Conservation (phyloP, 768 basidiomycete genomes). For the Rhodosporidiobolus odoratus region DNA sequence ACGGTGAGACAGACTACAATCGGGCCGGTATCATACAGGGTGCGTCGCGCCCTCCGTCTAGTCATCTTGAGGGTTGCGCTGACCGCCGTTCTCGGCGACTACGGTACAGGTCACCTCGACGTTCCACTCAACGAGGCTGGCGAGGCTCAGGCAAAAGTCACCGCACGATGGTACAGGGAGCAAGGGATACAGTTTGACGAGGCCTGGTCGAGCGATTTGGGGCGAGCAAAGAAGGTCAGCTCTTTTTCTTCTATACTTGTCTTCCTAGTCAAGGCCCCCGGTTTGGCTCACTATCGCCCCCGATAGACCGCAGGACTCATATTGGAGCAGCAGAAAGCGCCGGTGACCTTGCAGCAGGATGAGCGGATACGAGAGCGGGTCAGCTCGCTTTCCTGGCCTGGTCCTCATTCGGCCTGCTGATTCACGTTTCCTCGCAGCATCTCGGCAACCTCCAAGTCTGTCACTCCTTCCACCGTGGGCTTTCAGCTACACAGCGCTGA, state of each 20-base stretch:
- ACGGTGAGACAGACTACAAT: constrained; percentile 36
- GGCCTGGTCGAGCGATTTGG: constrained; percentile 27
- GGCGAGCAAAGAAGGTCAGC: constrained; percentile 18
- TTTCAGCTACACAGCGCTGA: neutral
- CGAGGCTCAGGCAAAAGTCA: constrained; percentile 39
- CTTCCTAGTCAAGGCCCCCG: neutral
- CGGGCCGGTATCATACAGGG: constrained; percentile 44
- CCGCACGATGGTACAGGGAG: constrained; percentile 20
- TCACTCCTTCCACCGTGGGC: neutral
- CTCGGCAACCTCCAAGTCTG: constrained; percentile 34
- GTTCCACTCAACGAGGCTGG: constrained; percentile 44
- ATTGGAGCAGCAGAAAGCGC: neutral
- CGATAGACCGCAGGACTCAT: constrained; percentile 28
- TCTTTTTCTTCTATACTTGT: neutral
- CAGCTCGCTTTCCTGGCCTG: neutral
- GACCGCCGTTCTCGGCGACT: too few relatives aligned
- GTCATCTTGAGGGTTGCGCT: too few relatives aligned
- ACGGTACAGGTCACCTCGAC: constrained; percentile 41
- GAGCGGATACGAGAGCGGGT: constrained; percentile 36
- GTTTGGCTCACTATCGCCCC: neutral
- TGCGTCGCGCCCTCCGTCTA: too few relatives aligned
- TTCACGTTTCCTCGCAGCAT: constrained; percentile 1
- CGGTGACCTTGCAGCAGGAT: neutral
- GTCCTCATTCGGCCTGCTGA: neutral
- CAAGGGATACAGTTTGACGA: neutral